These are phyloP conservation scores for Quaeritorhiza haematococci DNA, from an alignment of 371 early-diverging fungal species.

Conservation along the genomic window DNA sequence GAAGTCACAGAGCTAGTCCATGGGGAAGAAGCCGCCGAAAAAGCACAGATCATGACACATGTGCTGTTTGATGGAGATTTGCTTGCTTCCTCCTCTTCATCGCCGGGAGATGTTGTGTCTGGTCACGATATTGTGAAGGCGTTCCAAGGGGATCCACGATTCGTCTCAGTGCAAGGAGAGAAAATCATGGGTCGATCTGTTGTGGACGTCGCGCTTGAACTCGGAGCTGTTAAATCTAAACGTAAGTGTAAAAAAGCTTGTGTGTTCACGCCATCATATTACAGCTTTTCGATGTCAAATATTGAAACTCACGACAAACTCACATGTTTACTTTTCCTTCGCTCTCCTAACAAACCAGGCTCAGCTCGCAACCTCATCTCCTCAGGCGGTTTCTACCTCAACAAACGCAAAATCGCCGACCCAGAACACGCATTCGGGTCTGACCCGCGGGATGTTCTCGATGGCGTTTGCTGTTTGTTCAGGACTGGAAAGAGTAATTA, in stretches of 20 bases:
- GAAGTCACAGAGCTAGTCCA: constrained; percentile 89
- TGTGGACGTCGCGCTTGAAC: constrained; percentile 53
- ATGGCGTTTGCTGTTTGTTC: constrained; percentile 17
- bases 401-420: constrained; percentile 14
- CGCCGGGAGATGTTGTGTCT: constrained; percentile 54
- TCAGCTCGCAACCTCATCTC: constrained; percentile 28
- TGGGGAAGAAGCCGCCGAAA: constrained; percentile 59
- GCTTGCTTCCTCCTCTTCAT: constrained; percentile 34
- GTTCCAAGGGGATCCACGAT: constrained; percentile 62
- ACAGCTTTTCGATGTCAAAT: neutral
- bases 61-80: constrained; percentile 59
- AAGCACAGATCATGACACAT: constrained; percentile 62
- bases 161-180: constrained; percentile 39
- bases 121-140: no score
- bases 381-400: constrained; percentile 33
- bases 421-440: neutral
- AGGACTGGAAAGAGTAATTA: constrained; percentile 31
- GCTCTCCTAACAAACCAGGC: constrained; percentile 5
- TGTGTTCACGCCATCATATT: neutral
- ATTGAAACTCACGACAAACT: neutral
- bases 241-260: constrained; percentile 10
- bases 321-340: neutral
- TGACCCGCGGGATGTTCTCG: constrained; percentile 21
- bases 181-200: constrained; percentile 44
- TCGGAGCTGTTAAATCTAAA: constrained; percentile 65